Conservation (phyloP, 169 alveolate species). For the Eimeria tenella region DNA sequence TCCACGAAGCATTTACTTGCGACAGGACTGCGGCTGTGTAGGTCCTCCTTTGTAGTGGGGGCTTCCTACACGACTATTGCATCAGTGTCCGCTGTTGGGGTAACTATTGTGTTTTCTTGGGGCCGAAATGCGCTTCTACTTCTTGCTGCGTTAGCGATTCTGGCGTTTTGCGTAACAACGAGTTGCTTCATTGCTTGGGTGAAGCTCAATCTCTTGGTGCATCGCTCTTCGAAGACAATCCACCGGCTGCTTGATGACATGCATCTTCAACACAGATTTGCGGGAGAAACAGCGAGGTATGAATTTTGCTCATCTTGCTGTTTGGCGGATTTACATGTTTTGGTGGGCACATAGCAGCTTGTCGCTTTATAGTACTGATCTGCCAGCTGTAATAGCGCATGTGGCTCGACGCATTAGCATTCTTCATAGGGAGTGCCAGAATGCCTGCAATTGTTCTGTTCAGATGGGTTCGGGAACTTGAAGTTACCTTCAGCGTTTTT, state of each 20-base stretch:
- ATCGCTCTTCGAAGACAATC: not conserved
- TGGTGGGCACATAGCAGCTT: no score
- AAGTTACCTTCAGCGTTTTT: slow-evolving; percentile 41
- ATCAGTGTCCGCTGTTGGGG: slow-evolving; percentile 33
- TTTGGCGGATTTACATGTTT: no score
- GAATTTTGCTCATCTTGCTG: not conserved
- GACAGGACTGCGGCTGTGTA: no score
- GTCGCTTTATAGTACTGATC: not conserved
- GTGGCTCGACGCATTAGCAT: not conserved
- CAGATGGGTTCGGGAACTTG: slow-evolving; percentile 68
- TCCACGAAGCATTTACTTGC: no score
- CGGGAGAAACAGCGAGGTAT: slow-evolving; percentile 42
- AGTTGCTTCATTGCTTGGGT: slow-evolving; percentile 46
- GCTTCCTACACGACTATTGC: not conserved
- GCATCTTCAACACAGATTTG: slow-evolving; percentile 46
- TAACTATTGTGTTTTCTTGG: not conserved
- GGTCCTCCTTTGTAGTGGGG: no score
- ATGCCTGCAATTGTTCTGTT: not conserved
- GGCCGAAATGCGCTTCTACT: not conserved
- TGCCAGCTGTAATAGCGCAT: no score
- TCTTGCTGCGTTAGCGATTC: not conserved
- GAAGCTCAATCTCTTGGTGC: slow-evolving; percentile 11
- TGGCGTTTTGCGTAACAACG: not conserved
- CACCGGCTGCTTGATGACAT: slow-evolving; percentile 30
- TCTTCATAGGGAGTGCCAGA: not conserved